Conservation (phyloP, 441 rosid species). For the Dalechampia spathulata region DNA sequence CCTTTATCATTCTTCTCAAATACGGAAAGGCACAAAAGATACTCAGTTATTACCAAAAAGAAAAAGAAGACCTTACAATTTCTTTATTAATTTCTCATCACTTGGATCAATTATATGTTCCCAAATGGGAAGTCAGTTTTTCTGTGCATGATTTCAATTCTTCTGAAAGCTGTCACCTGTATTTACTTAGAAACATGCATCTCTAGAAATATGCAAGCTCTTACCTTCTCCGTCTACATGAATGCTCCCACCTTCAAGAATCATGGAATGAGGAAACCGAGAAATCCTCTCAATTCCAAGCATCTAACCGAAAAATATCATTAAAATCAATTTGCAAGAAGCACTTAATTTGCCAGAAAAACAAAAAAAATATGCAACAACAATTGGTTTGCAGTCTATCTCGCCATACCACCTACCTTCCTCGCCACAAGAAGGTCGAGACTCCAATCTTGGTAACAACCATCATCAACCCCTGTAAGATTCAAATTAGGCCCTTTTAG, state of each 20-base stretch:
- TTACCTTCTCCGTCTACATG: slow-evolving; percentile 96
- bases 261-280: slow-evolving; percentile 53
- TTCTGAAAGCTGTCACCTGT: neutral
- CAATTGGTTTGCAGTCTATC: neutral
- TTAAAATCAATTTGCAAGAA: slow-evolving; percentile 7
- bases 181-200: neutral
- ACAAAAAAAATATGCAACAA: neutral
- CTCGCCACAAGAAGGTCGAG: slow-evolving; percentile 69
- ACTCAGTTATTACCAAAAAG: no score
- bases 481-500: slow-evolving; percentile 7
- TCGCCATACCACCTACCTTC: slow-evolving; percentile 41
- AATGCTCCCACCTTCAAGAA: slow-evolving; percentile 99
- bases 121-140: no score
- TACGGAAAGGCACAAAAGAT: no score
- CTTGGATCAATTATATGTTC: no score
- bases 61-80: no score
- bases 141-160: no score
- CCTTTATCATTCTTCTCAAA: no score
- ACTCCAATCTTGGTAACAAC: slow-evolving; percentile 87
- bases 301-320: slow-evolving; percentile 42
- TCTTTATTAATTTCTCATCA: no score
- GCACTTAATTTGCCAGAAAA: neutral
- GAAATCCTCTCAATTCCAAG: slow-evolving; percentile 62
- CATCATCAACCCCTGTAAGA: slow-evolving; percentile 63
- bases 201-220: neutral